phyloP scores from a whole-genome alignment of 2,329 filamentous ascomycete species.

The Uncinocarpus reesii region DNA sequence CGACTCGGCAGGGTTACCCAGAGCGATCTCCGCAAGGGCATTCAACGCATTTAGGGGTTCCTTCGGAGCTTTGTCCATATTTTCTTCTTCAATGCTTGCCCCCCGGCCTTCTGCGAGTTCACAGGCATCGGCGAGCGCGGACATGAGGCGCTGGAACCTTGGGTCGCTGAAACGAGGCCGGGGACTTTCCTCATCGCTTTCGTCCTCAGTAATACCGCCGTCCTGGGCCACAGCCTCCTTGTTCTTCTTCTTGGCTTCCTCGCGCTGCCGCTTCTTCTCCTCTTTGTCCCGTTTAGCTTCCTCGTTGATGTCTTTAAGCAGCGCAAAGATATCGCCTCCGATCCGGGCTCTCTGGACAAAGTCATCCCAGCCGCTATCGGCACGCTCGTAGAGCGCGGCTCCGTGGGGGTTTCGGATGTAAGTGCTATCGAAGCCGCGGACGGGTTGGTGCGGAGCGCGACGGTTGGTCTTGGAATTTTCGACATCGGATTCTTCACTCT shows the following conservation, averaged over 20 bases:
- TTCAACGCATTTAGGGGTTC: constrained; percentile 23
- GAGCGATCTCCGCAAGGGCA: constrained; percentile 27
- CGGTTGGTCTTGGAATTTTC: constrained; percentile 11
- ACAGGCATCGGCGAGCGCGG: constrained; percentile 21
- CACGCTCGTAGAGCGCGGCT: constrained; percentile 28
- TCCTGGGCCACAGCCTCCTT: constrained; percentile 9
- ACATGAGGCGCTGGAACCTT: constrained; percentile 15
- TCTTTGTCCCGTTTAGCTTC: constrained; percentile 15
- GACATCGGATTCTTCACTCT: constrained; percentile 17
- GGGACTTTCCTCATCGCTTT: background rate
- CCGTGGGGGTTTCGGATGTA: constrained; percentile 28
- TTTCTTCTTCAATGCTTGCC: constrained; percentile 22
- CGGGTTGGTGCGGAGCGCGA: constrained; percentile 5
- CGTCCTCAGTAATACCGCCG: constrained; percentile 1
- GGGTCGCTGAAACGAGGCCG: constrained; percentile 6
- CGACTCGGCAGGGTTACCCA: constrained; percentile 3
- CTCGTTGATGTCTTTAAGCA: constrained; percentile 31
- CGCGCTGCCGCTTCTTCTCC: constrained; percentile 12
- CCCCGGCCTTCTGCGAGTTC: constrained; percentile 21
- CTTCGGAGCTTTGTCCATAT: constrained; percentile 16
- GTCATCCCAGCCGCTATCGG: constrained; percentile 32
- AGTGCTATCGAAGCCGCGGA: constrained; percentile 27
- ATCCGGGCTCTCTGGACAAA: constrained; percentile 33
- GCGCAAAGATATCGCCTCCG: constrained; percentile 30
- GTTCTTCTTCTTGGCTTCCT: constrained; percentile 11